Percentiles rank a stretch among this genome's conserved stretches.
These are phyloP conservation scores for Tetracladium setigerum DNA, from an alignment of 495 filamentous ascomycete genomes.

Conservation along the genomic window DNA sequence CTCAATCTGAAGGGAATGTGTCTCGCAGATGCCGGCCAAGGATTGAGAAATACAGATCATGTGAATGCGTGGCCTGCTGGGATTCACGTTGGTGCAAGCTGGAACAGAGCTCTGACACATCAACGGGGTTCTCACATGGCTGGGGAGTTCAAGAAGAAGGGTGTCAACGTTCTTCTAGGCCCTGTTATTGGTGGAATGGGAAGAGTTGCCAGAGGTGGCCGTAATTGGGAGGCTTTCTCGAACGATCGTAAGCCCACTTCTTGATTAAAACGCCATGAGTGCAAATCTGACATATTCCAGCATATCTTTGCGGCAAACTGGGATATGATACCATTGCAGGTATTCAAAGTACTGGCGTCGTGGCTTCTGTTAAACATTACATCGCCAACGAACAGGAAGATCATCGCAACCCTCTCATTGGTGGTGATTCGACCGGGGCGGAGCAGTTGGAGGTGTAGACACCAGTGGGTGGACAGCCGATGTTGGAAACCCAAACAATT, in stretches of 20 bases:
- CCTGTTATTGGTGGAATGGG: slow-evolving; percentile 55
- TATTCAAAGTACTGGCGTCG: slow-evolving; percentile 45
- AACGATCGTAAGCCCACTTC: slow-evolving; percentile 61
- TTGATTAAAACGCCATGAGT: slow-evolving; percentile 26
- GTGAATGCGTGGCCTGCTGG: slow-evolving; percentile 35
- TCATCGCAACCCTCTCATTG: slow-evolving; percentile 40
- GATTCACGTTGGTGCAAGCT: slow-evolving; percentile 40
- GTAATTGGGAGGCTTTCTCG: slow-evolving; percentile 52
- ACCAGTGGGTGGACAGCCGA: background rate
- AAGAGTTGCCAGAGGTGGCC: slow-evolving; percentile 40
- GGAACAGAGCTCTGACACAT: slow-evolving; percentile 46
- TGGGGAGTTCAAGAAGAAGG: slow-evolving; percentile 51
- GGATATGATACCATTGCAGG: slow-evolving; percentile 38
- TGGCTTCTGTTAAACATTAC: slow-evolving; percentile 51
- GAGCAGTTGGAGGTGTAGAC: too few species aligned
- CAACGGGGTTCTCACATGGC: slow-evolving; percentile 45
- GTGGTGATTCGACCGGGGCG: too few species aligned
- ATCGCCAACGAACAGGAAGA: slow-evolving; percentile 62
- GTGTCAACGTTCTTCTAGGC: slow-evolving; percentile 59
- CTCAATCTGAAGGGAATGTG: slow-evolving; percentile 53
- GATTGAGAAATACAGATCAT: slow-evolving; percentile 50
- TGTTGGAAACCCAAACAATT: slow-evolving; percentile 1
- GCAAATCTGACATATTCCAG: background rate
- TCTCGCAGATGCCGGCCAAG: slow-evolving; percentile 55
- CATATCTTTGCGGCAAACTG: slow-evolving; percentile 31